Evolutionary conservation across 2,329 filamentous ascomycete genomes (phyloP), one percentile per base, ranked within the genome.

Genomic region (Coleophoma cylindrospora): DNA sequence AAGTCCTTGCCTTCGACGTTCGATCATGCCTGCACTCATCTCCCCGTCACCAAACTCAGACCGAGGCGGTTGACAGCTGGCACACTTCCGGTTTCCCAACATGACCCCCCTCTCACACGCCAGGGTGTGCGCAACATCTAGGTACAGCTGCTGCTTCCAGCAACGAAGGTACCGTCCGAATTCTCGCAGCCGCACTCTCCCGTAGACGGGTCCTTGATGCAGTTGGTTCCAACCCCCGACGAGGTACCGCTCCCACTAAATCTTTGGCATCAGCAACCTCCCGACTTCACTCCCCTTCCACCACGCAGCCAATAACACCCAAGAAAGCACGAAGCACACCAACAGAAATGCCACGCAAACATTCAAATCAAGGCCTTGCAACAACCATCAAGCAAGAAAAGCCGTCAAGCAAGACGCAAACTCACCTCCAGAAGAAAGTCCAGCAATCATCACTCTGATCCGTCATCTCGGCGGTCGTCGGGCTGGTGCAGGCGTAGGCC

Each of bases 401-500:
- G 15, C 13, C 14, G 11, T 4, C 15, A 6, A 14, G 6, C 36
- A 17, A 13, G 7, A 44, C 11, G 15, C 34, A 38, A 4, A 58
- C 61, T 15, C 49, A 56, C n/a, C 60, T 62, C 67, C 68, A 70
- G 54, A 67, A 70, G 57, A 74, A 74, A 2, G 68, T 68, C 71
- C 70, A 74, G 56, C 60, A 70, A 52, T 70, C 69, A 15, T 65
- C 56, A 40, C 50, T 50, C n/a, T 63, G 9, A 44, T 22, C 57
- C 34, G 58, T 61, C 56, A 72, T 54, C 7, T 64, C 58, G 3
- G 57, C 53, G 10, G 49, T 57, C 0, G 62, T 63, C 0, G 70
- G 68, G 5, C 65, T 55, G 9, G 61, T 55, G 57, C 69, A 73
- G 1, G 68, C 71, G 56, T 72, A 74, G 1, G 70, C 69, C 22